Evolutionary conservation across 192 early-diverging fungal genomes (phyloP).

Genomic region (Umbelopsis sp.): DNA sequence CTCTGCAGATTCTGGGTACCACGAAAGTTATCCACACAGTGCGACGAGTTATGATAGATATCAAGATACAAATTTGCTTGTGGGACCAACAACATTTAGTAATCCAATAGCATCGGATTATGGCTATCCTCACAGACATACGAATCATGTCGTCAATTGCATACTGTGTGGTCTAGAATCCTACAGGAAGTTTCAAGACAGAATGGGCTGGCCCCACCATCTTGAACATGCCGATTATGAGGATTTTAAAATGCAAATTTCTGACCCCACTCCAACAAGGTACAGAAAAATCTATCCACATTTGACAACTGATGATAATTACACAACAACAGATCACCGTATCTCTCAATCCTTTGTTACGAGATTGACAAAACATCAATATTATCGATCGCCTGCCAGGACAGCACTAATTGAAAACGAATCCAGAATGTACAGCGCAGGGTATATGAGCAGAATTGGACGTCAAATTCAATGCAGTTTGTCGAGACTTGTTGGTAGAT

Average conservation of each 20-base stretch:
- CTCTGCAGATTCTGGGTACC: not conserved
- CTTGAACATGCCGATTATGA: not conserved
- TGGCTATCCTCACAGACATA: not conserved
- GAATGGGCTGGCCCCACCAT: slow-evolving; percentile 12
- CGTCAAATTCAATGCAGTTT: no score
- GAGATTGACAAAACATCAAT: no score
- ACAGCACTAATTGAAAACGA: no score
- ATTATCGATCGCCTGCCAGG: no score
- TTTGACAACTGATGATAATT: not conserved
- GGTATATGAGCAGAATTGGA: no score
- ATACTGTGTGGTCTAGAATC: slow-evolving; percentile 5
- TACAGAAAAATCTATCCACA: not conserved
- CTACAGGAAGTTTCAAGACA: not conserved
- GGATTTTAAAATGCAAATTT: not conserved
- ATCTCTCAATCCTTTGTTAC: not conserved
- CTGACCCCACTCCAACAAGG: not conserved
- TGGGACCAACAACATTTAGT: not conserved
- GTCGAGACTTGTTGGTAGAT: no score
- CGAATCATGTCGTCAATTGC: not conserved
- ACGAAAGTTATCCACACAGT: not conserved
- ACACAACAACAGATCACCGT: not conserved
- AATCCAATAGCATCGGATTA: not conserved
- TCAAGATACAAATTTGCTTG: no score
- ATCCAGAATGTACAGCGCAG: no score
- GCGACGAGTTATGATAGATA: not conserved